Percentiles rank a stretch among this genome's conserved stretches.
Evolutionary conservation across 2,329 filamentous ascomycete species (phyloP).

Genomic region (Neonectria coccinea): DNA sequence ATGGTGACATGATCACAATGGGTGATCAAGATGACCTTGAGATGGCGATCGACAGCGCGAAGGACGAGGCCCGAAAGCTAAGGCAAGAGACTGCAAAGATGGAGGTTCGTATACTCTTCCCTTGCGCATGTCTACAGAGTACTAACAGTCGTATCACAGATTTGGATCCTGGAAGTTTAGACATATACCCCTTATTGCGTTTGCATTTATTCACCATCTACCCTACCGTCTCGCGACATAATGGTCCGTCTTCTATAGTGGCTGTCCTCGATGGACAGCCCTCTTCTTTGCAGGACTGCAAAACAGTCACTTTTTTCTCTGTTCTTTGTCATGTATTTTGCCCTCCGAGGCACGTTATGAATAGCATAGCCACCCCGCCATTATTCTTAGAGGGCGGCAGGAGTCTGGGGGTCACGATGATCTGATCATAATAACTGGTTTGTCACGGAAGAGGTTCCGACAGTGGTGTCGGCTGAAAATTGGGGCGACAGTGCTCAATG

Average conservation of each 20-base stretch:
- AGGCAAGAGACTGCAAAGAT: constrained; percentile 89
- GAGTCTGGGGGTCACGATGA: constrained; percentile 24
- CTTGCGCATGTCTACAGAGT: constrained; percentile 31
- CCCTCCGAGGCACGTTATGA: constrained; percentile 14
- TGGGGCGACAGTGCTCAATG: constrained; percentile 15
- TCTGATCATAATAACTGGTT: constrained; percentile 17
- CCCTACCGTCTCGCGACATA: constrained; percentile 15
- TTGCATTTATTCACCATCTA: constrained; percentile 33
- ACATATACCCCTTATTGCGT: constrained; percentile 46
- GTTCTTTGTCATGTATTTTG: constrained; percentile 19
- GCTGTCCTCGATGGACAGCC: constrained; percentile 15
- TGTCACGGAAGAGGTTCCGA: constrained; percentile 9
- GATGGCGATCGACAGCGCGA: constrained; percentile 80
- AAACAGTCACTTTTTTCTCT: constrained; percentile 16
- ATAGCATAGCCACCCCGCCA: constrained; percentile 22
- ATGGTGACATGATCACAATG: constrained; percentile 95
- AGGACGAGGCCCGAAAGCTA: constrained; percentile 76
- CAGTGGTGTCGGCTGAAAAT: constrained; percentile 26
- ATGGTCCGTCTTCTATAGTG: constrained; percentile 7
- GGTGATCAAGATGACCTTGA: constrained; percentile 96
- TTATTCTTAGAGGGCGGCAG: constrained; percentile 24
- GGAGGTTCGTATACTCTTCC: constrained; percentile 76
- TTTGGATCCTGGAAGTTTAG: constrained; percentile 61
- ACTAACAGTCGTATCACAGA: constrained; percentile 50
- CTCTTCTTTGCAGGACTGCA: constrained; percentile 14